Conservation (phyloP, 169 alveolate species). For the Plasmodium vivax region DNA sequence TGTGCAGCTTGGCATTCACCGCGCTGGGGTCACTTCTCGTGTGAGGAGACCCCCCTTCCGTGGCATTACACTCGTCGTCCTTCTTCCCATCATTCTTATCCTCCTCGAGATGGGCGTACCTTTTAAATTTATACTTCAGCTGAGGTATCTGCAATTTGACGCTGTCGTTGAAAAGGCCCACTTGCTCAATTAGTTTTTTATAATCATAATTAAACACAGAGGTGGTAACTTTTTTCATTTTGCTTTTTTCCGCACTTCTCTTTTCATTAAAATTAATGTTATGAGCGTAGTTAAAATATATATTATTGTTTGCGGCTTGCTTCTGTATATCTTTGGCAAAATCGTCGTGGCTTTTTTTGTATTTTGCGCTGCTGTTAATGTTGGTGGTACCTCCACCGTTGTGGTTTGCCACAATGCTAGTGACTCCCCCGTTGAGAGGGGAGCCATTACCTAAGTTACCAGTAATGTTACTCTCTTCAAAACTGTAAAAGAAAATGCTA, state of each 20-base stretch:
- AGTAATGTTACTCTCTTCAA: not conserved
- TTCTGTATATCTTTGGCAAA: slow-evolving; percentile 14
- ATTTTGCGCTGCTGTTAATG: not conserved
- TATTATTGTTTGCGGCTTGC: slow-evolving; percentile 16
- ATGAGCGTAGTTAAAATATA: slow-evolving; percentile 49
- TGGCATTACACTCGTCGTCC: not conserved
- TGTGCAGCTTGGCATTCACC: not conserved
- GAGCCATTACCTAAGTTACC: not conserved
- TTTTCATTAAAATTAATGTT: slow-evolving; percentile 56
- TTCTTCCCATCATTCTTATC: slow-evolving; percentile 9
- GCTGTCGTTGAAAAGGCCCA: slow-evolving; percentile 20
- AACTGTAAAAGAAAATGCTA: slow-evolving; percentile 48
- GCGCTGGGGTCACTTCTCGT: not conserved
- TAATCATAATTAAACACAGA: slow-evolving; percentile 46
- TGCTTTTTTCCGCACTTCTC: not conserved
- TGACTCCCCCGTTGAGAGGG: not conserved
- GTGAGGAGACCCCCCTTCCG: not conserved
- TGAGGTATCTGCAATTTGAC: slow-evolving; percentile 52
- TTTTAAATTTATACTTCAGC: slow-evolving; percentile 59
- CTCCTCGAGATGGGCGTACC: not conserved
- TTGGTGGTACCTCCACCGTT: not conserved
- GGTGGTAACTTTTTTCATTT: slow-evolving; percentile 39
- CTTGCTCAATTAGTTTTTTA: slow-evolving; percentile 23
- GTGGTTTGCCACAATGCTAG: not conserved
- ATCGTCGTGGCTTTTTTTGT: slow-evolving; percentile 30